Base-by-base conservation (phyloP, 768 basidiomycete species). In the Mycena kentingensis region DNA sequence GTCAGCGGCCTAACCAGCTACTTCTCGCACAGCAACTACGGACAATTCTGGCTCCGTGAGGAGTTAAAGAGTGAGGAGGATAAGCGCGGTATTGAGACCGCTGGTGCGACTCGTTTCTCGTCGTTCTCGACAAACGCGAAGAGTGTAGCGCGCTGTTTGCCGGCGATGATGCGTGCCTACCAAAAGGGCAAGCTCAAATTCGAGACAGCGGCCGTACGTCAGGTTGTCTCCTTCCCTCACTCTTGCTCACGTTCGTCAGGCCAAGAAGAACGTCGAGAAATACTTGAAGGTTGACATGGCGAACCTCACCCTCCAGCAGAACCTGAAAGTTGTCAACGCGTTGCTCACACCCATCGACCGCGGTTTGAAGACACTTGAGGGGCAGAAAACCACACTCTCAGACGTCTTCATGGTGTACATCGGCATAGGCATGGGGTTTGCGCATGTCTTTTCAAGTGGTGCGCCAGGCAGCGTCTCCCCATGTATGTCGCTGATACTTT, bases 21-120 rank as follows among this genome's bases (percentile, higher is more conserved):
- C 57, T 54, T 54, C 44, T 54, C 47, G 0, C 57, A 58, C 37
- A 54, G 52, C 35, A 55, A 55, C 44, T 55, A 55, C 31, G 49
- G 54, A 13, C 51, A 51, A 29, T 24, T 51, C 22, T 46, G 48
- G 16, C 49, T 55, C 15, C 38, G 22, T n/a, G 18, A 49, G 0
- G 49, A 26, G n/a, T 19, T 51, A 27, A 35, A 36, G 26, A 35
- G 46, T 5, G 24, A 22, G 32, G 18, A 27, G 11, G 49, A 51
- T 29, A 26, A 24, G 25, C 49, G 42, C 37, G 49, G 54, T 3
- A 44, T 55, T 15, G 26, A 49, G 19, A n/a, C 39, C 11, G 39
- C 21, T 2, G 28, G 41, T 19, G 41, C 39, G 1, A 51, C 49
- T 5, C 43, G 51, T 8, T 52, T 52, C 44, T 52, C 51, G 11